Percentiles rank a stretch among this genome's conserved stretches.
Evolutionary conservation across 495 filamentous ascomycete genomes (phyloP).

Genomic region (Penicillium odoratum): DNA sequence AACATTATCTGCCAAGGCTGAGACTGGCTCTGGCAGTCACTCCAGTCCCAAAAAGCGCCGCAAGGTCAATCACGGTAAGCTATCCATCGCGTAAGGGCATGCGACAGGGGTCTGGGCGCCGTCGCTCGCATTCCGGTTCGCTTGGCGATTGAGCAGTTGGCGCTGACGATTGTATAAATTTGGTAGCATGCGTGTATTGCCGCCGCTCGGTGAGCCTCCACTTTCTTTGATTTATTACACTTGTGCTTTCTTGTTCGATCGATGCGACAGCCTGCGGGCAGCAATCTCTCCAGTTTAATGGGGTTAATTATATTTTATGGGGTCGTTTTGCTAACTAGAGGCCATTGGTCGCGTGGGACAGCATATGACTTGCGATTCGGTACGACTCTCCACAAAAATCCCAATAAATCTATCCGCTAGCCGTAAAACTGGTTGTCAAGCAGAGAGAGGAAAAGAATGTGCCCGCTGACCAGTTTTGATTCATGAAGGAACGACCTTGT

Average conservation of each 20-base stretch:
- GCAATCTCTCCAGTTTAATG: not conserved
- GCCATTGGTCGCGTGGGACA: slow-evolving; percentile 51
- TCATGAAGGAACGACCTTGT: slow-evolving; percentile 83
- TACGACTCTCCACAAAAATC: slow-evolving; percentile 58
- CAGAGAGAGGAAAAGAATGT: slow-evolving; percentile 13
- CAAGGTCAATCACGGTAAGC: slow-evolving; percentile 99
- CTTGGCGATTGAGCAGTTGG: slow-evolving; percentile 28
- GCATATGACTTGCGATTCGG: slow-evolving; percentile 99
- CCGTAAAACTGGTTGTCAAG: slow-evolving; percentile 27
- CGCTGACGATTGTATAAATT: slow-evolving; percentile 27
- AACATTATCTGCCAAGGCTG: slow-evolving; percentile 38
- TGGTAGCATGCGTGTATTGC: slow-evolving; percentile 95
- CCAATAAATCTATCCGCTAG: slow-evolving; percentile 26
- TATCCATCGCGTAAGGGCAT: slow-evolving; percentile 21
- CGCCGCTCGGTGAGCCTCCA: slow-evolving; percentile 86
- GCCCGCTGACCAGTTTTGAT: slow-evolving; percentile 30
- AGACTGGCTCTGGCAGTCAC: slow-evolving; percentile 40
- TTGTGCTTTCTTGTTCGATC: not conserved
- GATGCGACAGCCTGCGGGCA: slow-evolving; percentile 8
- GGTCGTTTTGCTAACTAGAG: slow-evolving; percentile 36
- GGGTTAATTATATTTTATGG: not conserved
- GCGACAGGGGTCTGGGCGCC: slow-evolving; percentile 33
- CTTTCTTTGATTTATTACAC: not conserved
- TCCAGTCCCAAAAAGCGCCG: slow-evolving; percentile 88
- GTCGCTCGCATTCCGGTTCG: slow-evolving; percentile 32